These are phyloP conservation scores for Coniosporium apollinis DNA, from an alignment of 495 filamentous ascomycete genomes.

Conservation along the genomic window DNA sequence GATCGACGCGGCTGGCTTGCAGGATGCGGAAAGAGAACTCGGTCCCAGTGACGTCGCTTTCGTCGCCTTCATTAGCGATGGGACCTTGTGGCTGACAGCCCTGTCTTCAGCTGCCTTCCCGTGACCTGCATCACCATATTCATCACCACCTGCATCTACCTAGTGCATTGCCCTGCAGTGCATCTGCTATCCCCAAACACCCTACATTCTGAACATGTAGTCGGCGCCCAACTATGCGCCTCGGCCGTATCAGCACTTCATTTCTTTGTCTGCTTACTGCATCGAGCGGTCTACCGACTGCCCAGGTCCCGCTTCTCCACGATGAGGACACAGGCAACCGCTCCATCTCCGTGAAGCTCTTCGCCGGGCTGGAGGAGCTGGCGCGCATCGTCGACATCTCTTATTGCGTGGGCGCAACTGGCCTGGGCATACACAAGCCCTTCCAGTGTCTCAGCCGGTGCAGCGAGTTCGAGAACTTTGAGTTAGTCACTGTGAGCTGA, in stretches of 20 bases:
- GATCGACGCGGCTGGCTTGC: too few species aligned
- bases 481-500: conserved; percentile 46
- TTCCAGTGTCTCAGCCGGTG: conserved; percentile 79
- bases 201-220: too few species aligned
- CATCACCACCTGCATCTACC: too few species aligned
- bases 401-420: conserved; percentile 78
- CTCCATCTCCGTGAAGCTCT: conserved; percentile 47
- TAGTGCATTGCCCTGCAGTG: too few species aligned
- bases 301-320: conserved; percentile 11
- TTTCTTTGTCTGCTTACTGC: conserved; percentile 1
- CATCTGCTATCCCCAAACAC: too few species aligned
- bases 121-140: too few species aligned
- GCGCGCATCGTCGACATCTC: conserved; percentile 82
- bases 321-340: conserved; percentile 10
- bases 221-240: conserved; percentile 6
- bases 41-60: too few species aligned
- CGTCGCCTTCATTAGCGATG: too few species aligned
- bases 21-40: too few species aligned
- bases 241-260: conserved; percentile 7
- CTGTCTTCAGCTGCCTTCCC: too few species aligned
- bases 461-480: conserved; percentile 58
- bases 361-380: conserved; percentile 67
- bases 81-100: too few species aligned
- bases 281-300: neutral
- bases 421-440: conserved; percentile 54